These are phyloP conservation scores for Tetraselmis chui DNA, from an alignment of 139 green algal genomes.

Conservation along the genomic window DNA sequence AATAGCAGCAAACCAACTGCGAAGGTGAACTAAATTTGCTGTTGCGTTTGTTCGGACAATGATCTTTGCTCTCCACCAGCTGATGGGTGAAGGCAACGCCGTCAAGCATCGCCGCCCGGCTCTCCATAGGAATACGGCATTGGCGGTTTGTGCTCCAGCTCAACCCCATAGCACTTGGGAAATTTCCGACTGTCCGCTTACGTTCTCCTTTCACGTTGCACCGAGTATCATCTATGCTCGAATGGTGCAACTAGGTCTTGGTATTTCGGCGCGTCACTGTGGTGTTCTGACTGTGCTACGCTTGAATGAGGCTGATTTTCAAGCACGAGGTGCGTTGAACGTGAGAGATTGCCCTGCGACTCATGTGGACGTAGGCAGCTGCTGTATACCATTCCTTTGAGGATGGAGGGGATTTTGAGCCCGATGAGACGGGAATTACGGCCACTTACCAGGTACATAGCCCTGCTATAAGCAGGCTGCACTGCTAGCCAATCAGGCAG, in stretches of 20 bases:
- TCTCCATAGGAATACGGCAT: constrained; percentile 47
- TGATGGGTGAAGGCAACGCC: constrained; percentile 70
- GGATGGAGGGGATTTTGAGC: neutral
- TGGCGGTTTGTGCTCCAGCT: constrained; percentile 29
- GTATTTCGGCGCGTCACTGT: too few relatives aligned
- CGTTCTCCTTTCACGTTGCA: neutral
- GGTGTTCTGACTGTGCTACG: too few relatives aligned
- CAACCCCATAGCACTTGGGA: neutral
- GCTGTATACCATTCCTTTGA: constrained; percentile 48
- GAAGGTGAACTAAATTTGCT: neutral
- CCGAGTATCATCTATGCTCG: too few relatives aligned
- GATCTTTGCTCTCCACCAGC: constrained; percentile 6
- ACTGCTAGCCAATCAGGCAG: constrained; percentile 6
- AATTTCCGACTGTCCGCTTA: neutral
- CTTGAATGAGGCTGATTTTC: neutral
- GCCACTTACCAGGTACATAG: constrained; percentile 34
- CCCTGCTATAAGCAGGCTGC: neutral
- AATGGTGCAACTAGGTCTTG: too few relatives aligned
- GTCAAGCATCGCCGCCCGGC: constrained; percentile 22
- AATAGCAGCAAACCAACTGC: neutral
- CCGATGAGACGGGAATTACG: constrained; percentile 29
- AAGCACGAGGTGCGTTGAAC: too few relatives aligned
- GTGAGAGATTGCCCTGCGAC: too few relatives aligned
- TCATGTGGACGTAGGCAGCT: constrained; percentile 17
- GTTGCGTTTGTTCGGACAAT: neutral